Evolutionary conservation across 2,329 filamentous ascomycete genomes (phyloP).

Genomic region (Apiospora rasikravindrae): DNA sequence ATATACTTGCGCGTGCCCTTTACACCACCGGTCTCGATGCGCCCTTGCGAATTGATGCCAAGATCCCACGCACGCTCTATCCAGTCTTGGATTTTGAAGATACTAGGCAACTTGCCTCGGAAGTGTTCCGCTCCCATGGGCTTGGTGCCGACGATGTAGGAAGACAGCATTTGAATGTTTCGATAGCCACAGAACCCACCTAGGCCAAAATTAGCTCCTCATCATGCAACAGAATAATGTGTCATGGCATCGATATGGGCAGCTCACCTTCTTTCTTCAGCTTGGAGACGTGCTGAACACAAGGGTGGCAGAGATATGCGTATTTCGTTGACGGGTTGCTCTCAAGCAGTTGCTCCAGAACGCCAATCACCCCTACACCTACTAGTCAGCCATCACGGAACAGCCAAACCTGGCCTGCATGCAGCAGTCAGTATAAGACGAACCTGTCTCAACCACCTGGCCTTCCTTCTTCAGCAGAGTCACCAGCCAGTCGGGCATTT

Average conservation of each 20-base stretch:
- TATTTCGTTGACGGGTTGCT: conserved; percentile 68
- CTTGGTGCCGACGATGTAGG: conserved; percentile 70
- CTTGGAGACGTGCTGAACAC: conserved; percentile 81
- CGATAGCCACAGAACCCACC: conserved; percentile 92
- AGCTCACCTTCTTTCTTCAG: conserved; percentile 66
- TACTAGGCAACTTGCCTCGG: conserved; percentile 67
- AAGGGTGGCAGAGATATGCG: conserved; percentile 80
- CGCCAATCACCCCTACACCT: conserved; percentile 60
- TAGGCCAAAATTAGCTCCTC: conserved; percentile 42
- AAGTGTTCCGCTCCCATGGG: conserved; percentile 66
- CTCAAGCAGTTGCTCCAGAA: conserved; percentile 67
- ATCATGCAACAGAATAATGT: neutral
- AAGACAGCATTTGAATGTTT: conserved; percentile 90
- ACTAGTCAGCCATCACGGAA: neutral
- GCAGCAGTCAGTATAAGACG: conserved; percentile 25
- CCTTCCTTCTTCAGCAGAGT: conserved; percentile 65
- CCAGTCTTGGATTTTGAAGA: conserved; percentile 82
- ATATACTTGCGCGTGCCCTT: conserved; percentile 93
- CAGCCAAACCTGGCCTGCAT: neutral
- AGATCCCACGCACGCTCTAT: conserved; percentile 90
- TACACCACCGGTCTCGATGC: conserved; percentile 85
- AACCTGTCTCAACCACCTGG: conserved; percentile 59
- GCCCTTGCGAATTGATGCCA: conserved; percentile 77
- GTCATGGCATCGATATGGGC: conserved; percentile 38
- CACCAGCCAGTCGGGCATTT: conserved; percentile 75